phyloP scores from a whole-genome alignment of 148 eudicot genomes.

The Oxyria digyna region DNA sequence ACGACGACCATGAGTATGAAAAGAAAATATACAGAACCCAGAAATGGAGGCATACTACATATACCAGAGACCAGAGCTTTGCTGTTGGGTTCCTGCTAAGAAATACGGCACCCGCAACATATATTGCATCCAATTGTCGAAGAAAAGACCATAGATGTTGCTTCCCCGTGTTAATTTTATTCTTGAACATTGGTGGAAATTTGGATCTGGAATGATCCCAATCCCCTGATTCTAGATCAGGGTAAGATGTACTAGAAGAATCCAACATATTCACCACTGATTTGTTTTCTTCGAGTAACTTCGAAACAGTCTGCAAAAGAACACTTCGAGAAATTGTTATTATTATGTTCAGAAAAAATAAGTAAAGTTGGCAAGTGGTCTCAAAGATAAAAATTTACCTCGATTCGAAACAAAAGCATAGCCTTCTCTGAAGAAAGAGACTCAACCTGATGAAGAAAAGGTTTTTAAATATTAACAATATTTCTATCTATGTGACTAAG shows the following conservation, averaged over 20 bases:
- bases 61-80: constrained; percentile 50
- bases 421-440: constrained; percentile 92
- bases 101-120: constrained; percentile 53
- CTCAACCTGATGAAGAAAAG: constrained; percentile 52
- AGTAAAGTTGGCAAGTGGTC: neutral
- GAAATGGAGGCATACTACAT: constrained; percentile 55
- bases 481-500: neutral
- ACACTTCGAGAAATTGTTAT: neutral
- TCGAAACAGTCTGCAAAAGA: constrained; percentile 55
- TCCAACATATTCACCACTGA: constrained; percentile 18
- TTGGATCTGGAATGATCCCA: constrained; percentile 42
- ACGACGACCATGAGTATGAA: constrained; percentile 50
- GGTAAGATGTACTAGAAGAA: constrained; percentile 27
- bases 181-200: constrained; percentile 44
- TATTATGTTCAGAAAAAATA: neutral
- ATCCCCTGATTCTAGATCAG: constrained; percentile 41
- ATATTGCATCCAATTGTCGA: constrained; percentile 69
- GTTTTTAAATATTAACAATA: neutral
- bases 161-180: constrained; percentile 56
- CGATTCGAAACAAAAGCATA: constrained; percentile 56
- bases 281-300: constrained; percentile 63
- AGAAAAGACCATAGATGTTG: constrained; percentile 69
- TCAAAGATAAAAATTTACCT: constrained; percentile 34
- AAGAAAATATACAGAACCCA: constrained; percentile 68
- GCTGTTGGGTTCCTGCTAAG: constrained; percentile 71